These are phyloP conservation scores for Cladobotryum protrusum DNA, from an alignment of 2,329 filamentous ascomycete species.

Conservation along the genomic window DNA sequence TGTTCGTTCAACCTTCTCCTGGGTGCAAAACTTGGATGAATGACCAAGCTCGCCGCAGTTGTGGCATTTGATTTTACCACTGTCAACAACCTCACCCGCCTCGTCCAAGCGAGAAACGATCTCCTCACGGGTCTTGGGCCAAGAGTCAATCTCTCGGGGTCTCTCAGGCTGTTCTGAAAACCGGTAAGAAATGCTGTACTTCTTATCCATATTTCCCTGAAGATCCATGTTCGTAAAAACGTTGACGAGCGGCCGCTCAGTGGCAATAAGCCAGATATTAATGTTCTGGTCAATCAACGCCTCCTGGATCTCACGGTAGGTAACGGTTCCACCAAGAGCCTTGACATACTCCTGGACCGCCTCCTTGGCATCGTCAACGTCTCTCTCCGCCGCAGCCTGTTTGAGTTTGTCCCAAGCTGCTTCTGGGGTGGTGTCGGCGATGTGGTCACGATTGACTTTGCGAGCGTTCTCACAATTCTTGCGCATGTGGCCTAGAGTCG, in stretches of 20 bases:
- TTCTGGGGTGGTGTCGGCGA: constrained; percentile 46
- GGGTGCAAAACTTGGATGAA: constrained; percentile 50
- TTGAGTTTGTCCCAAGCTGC: constrained; percentile 53
- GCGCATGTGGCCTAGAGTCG: constrained; percentile 45
- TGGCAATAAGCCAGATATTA: constrained; percentile 55
- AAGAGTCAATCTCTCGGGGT: constrained; percentile 52
- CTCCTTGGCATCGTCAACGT: constrained; percentile 58
- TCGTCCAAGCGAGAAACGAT: constrained; percentile 59
- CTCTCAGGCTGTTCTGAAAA: constrained; percentile 52
- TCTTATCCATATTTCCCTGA: constrained; percentile 60
- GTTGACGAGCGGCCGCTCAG: constrained; percentile 48
- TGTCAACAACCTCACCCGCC: constrained; percentile 57
- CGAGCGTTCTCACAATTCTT: constrained; percentile 54
- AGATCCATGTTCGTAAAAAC: constrained; percentile 67
- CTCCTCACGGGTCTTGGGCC: constrained; percentile 53
- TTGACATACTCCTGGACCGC: constrained; percentile 57
- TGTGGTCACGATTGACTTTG: constrained; percentile 47
- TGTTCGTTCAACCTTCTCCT: constrained; percentile 47
- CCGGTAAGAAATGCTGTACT: constrained; percentile 58
- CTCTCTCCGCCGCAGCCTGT: constrained; percentile 44
- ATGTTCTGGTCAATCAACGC: constrained; percentile 50
- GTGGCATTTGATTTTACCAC: constrained; percentile 52
- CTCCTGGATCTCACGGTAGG: constrained; percentile 55
- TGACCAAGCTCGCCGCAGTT: constrained; percentile 64
- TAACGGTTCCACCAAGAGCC: constrained; percentile 46